Conservation (phyloP, 371 early-diverging fungal species). For the Apophysomyces variabilis region DNA sequence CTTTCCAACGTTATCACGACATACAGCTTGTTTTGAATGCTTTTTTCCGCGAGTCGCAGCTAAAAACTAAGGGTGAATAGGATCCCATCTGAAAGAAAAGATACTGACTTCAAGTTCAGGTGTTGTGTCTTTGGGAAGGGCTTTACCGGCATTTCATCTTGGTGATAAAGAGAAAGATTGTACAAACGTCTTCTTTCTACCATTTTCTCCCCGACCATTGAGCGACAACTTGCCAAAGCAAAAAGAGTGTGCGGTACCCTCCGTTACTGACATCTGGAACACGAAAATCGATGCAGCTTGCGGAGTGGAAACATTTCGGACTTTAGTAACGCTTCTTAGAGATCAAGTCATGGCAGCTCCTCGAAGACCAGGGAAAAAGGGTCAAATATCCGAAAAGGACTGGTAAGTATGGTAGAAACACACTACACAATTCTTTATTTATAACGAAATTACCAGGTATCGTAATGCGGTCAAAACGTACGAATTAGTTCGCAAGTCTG, state of each 20-base stretch:
- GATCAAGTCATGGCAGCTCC: slow-evolving; percentile 57
- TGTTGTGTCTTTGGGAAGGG: slow-evolving; percentile 30
- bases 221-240: slow-evolving; percentile 12
- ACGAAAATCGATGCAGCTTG: neutral
- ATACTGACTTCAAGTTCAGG: slow-evolving; percentile 15
- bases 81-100: neutral
- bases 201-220: slow-evolving; percentile 15
- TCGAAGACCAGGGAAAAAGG: slow-evolving; percentile 46
- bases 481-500: slow-evolving; percentile 47
- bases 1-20: slow-evolving; percentile 25
- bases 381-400: slow-evolving; percentile 58
- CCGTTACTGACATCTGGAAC: neutral
- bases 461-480: slow-evolving; percentile 40
- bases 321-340: slow-evolving; percentile 38
- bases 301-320: slow-evolving; percentile 37
- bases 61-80: slow-evolving; percentile 47
- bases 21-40: slow-evolving; percentile 25
- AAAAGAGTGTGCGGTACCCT: neutral
- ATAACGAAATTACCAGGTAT: slow-evolving; percentile 35
- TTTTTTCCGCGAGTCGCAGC: slow-evolving; percentile 41
- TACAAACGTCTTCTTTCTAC: slow-evolving; percentile 42
- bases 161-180: neutral
- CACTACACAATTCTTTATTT: neutral
- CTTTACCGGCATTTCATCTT: slow-evolving; percentile 28
- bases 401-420: slow-evolving; percentile 34